Evolutionary conservation across 2,329 filamentous ascomycete species (phyloP).

Genomic region (Ceratocystis alfenasii): DNA sequence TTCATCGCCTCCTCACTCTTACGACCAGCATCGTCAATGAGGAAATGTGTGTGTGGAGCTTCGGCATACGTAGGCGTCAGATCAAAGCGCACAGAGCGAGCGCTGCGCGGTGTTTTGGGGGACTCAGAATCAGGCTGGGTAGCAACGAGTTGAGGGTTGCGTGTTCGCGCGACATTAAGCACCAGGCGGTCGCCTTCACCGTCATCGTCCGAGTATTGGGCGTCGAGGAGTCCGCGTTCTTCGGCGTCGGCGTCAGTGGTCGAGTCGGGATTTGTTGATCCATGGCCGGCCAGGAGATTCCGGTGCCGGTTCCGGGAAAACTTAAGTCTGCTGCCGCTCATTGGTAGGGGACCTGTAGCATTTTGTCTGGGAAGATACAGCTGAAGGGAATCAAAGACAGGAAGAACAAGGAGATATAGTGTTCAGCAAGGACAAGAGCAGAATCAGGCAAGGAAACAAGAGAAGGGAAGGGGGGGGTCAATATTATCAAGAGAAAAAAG

Average conservation of each 20-base stretch:
- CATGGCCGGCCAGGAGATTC: constrained; percentile 15
- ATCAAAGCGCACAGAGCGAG: constrained; percentile 65
- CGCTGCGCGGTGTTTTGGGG: constrained; percentile 46
- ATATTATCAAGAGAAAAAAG: background rate
- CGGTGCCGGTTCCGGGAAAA: constrained; percentile 21
- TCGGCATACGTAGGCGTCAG: constrained; percentile 37
- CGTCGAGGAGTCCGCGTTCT: constrained; percentile 25
- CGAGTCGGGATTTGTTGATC: constrained; percentile 9
- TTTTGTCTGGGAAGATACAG: constrained; percentile 11
- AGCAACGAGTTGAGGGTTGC: constrained; percentile 15
- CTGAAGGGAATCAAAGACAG: background rate
- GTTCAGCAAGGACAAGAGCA: background rate
- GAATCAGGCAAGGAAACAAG: background rate
- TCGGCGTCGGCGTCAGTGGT: constrained; percentile 24
- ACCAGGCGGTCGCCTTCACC: constrained; percentile 19
- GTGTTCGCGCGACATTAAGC: constrained; percentile 20
- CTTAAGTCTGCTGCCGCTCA: constrained; percentile 21
- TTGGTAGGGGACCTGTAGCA: constrained; percentile 19
- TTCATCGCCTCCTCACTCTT: constrained; percentile 20
- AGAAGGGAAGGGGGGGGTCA: background rate
- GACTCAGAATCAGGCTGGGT: constrained; percentile 15
- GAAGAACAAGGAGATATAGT: background rate
- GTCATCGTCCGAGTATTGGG: constrained; percentile 24
- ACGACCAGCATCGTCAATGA: constrained; percentile 18
- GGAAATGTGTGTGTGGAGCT: constrained; percentile 27